Percentiles rank a stretch among this genome's conserved stretches.
Evolutionary conservation across 192 early-diverging fungal genomes (phyloP).

Genomic region (Coemansia sp.): DNA sequence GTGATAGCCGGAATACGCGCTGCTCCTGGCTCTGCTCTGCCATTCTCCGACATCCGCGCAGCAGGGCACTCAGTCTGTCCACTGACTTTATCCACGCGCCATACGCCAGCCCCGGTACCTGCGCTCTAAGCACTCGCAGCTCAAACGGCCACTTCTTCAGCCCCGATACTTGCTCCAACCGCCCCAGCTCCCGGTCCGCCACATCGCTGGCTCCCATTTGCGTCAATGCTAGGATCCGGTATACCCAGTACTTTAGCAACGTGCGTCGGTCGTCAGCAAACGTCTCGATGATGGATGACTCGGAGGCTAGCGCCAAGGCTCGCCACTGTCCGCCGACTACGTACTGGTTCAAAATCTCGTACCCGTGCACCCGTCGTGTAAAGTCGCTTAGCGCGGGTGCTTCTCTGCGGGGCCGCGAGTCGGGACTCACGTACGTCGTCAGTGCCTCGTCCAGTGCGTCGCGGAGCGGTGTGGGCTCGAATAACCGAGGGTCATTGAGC

Average conservation of each 20-base stretch:
- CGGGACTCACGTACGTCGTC: slow-evolving; percentile 18
- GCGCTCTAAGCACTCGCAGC: slow-evolving; percentile 42
- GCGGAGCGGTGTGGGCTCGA: slow-evolving; percentile 31
- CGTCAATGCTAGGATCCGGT: slow-evolving; percentile 33
- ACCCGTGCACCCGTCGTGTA: slow-evolving; percentile 20
- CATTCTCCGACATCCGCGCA: slow-evolving; percentile 25
- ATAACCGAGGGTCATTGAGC: slow-evolving; percentile 34
- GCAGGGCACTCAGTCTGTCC: slow-evolving; percentile 29
- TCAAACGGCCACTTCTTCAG: slow-evolving; percentile 44
- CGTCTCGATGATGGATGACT: slow-evolving; percentile 27
- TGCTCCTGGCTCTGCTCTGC: slow-evolving; percentile 3
- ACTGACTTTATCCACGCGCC: slow-evolving; percentile 12
- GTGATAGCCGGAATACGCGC: slow-evolving; percentile 24
- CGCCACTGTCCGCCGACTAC: slow-evolving; percentile 44
- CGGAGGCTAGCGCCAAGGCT: slow-evolving; percentile 32
- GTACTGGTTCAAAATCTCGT: slow-evolving; percentile 47
- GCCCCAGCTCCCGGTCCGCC: slow-evolving; percentile 27
- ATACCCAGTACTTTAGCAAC: slow-evolving; percentile 35
- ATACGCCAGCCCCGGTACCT: slow-evolving; percentile 14
- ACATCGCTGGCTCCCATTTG: slow-evolving; percentile 2
- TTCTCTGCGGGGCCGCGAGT: slow-evolving; percentile 38
- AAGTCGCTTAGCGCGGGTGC: slow-evolving; percentile 19
- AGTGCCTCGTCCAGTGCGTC: slow-evolving; percentile 38
- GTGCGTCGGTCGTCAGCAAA: not conserved
- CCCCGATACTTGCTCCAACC: slow-evolving; percentile 17